These are phyloP conservation scores for Decorospora gaudefroyi DNA, from an alignment of 2,329 filamentous ascomycete species.

Conservation along the genomic window DNA sequence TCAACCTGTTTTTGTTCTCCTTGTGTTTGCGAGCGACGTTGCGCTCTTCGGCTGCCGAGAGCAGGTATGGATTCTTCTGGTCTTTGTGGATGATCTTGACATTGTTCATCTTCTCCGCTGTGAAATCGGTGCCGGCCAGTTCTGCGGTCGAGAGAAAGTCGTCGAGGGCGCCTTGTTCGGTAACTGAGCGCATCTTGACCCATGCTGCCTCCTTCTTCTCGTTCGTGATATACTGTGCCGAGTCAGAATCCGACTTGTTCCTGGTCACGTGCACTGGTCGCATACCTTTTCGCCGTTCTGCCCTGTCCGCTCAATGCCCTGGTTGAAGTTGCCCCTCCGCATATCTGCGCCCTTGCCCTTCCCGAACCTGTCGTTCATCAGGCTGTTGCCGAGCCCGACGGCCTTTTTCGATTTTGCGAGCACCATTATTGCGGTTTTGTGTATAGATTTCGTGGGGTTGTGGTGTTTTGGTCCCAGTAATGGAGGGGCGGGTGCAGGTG, in stretches of 20 bases:
- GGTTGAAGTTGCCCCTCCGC: slow-evolving; percentile 68
- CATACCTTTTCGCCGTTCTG: slow-evolving; percentile 74
- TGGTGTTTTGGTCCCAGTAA: slow-evolving; percentile 23
- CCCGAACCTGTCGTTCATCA: slow-evolving; percentile 99
- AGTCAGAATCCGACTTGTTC: slow-evolving; percentile 28
- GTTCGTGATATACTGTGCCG: slow-evolving; percentile 79
- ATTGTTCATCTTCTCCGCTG: slow-evolving; percentile 97
- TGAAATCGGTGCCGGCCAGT: slow-evolving; percentile 97
- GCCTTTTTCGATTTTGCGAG: slow-evolving; percentile 92
- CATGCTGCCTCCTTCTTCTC: slow-evolving; percentile 87
- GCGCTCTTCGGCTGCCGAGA: slow-evolving; percentile 83
- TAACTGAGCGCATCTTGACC: slow-evolving; percentile 99
- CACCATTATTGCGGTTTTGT: slow-evolving; percentile 60
- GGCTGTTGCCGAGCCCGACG: slow-evolving; percentile 91
- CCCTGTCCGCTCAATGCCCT: slow-evolving; percentile 71
- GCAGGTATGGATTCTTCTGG: slow-evolving; percentile 91
- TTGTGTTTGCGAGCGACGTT: slow-evolving; percentile 78
- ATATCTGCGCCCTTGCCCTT: slow-evolving; percentile 86
- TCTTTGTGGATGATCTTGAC: slow-evolving; percentile 98
- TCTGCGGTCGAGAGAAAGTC: slow-evolving; percentile 96
- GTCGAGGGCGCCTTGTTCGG: slow-evolving; percentile 93
- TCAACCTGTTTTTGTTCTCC: slow-evolving; percentile 76
- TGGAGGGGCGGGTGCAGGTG: slow-evolving; percentile 23
- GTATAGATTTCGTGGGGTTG: slow-evolving; percentile 23
- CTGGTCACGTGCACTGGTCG: background rate